Percentiles rank a stretch among this genome's conserved stretches.
phyloP scores from a whole-genome alignment of 179 eudicot species.

The Drosera spatulata region DNA sequence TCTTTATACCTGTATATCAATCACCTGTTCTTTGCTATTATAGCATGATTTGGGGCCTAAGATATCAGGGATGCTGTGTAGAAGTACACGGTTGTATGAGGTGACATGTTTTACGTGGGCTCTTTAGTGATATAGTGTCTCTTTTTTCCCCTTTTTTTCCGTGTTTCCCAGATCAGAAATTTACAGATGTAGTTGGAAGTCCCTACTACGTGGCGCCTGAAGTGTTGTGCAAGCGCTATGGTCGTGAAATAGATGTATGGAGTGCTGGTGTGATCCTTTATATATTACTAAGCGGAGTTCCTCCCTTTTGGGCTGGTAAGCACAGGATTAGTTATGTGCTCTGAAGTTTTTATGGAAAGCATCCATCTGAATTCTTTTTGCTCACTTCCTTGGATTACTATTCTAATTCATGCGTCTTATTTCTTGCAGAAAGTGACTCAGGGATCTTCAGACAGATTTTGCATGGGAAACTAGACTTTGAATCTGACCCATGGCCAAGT shows the following conservation, averaged over 20 bases:
- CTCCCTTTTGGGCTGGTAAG: conserved; percentile 89
- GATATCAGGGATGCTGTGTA: no score
- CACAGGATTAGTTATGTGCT: no score
- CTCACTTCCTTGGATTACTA: neutral
- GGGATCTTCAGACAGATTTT: conserved; percentile 80
- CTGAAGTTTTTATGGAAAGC: no score
- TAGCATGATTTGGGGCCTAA: no score
- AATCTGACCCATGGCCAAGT: conserved; percentile 80
- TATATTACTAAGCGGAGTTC: conserved; percentile 70
- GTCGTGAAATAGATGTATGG: conserved; percentile 87
- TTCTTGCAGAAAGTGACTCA: conserved; percentile 59
- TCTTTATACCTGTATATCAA: no score
- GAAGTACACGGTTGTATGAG: no score
- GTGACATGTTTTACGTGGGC: no score
- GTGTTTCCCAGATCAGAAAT: conserved; percentile 45
- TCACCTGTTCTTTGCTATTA: no score
- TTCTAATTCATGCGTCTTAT: neutral
- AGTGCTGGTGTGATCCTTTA: conserved; percentile 90
- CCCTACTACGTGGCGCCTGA: conserved; percentile 97
- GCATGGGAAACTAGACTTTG: conserved; percentile 69
- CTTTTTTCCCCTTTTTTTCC: neutral
- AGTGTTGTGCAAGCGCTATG: conserved; percentile 76
- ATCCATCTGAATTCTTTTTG: neutral
- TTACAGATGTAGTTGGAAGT: conserved; percentile 81
- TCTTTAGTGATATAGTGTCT: no score